Evolutionary conservation across 2,329 filamentous ascomycete genomes (phyloP).

Genomic region (Epichloe gansuensis): DNA sequence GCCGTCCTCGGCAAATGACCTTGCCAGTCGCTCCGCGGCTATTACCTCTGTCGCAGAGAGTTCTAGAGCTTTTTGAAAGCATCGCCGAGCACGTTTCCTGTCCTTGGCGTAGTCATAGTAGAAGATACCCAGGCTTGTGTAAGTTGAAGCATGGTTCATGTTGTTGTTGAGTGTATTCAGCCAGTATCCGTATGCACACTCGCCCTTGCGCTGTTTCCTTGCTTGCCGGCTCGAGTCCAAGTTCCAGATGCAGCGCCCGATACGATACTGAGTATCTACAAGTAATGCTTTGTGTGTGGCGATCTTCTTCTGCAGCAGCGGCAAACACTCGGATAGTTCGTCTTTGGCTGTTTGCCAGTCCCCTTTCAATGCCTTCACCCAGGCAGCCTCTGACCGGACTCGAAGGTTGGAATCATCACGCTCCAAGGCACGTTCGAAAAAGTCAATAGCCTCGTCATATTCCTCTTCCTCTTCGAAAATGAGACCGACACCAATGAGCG

Average conservation of each 20-base stretch:
- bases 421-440: conserved; percentile 61
- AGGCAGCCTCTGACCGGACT: conserved; percentile 76
- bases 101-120: conserved; percentile 87
- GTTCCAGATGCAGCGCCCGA: conserved; percentile 81
- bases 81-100: conserved; percentile 72
- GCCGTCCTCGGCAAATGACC: conserved; percentile 72
- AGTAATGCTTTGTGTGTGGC: conserved; percentile 53
- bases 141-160: conserved; percentile 77
- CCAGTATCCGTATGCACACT: conserved; percentile 64
- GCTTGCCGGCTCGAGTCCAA: conserved; percentile 60
- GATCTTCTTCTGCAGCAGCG: conserved; percentile 48
- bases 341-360: conserved; percentile 55
- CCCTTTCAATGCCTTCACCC: conserved; percentile 77
- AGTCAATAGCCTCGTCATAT: conserved; percentile 67
- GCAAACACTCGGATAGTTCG: conserved; percentile 59
- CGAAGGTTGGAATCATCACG: conserved; percentile 63
- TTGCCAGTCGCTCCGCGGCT: conserved; percentile 76
- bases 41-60: conserved; percentile 75
- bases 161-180: conserved; percentile 75
- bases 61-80: conserved; percentile 94
- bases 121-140: conserved; percentile 80
- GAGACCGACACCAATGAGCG: conserved; percentile 78
- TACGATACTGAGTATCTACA: conserved; percentile 73
- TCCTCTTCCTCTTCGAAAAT: conserved; percentile 92
- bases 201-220: conserved; percentile 63